Conservation (phyloP, 2,329 filamentous ascomycete species). For the Epichloe hybrida region DNA sequence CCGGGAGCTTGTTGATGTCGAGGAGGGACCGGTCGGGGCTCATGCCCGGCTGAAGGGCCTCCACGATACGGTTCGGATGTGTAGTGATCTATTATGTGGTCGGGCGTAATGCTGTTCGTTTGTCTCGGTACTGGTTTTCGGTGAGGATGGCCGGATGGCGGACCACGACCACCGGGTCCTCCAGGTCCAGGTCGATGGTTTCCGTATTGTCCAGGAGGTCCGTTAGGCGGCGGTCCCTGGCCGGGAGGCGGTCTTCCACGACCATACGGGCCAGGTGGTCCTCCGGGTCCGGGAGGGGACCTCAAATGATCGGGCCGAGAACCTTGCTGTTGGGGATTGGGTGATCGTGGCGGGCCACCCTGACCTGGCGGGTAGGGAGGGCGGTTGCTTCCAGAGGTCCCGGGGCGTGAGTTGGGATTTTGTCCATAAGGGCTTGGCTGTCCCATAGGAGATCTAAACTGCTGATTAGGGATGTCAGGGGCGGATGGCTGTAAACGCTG, state of each 20-base stretch:
- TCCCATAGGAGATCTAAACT: constrained; percentile 31
- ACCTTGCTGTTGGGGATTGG: constrained; percentile 16
- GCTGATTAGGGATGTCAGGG: constrained; percentile 25
- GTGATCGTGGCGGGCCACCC: constrained; percentile 13
- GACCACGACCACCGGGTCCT: constrained; percentile 11
- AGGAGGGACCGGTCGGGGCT: constrained; percentile 6
- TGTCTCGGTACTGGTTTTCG: constrained; percentile 17
- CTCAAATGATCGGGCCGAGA: constrained; percentile 13
- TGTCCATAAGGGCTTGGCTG: constrained; percentile 18
- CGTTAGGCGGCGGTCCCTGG: constrained; percentile 8
- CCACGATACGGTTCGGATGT: constrained; percentile 15
- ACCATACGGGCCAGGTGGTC: constrained; percentile 10
- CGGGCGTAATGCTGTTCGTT: constrained; percentile 19
- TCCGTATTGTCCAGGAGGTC: constrained; percentile 8
- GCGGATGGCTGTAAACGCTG: constrained; percentile 26
- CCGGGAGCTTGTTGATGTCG: constrained; percentile 13
- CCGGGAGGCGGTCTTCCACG: constrained; percentile 10
- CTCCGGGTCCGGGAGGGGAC: constrained; percentile 6
- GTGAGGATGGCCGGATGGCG: constrained; percentile 11
- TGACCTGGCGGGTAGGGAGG: constrained; percentile 16
- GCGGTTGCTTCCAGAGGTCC: constrained; percentile 19
- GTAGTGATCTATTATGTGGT: constrained; percentile 27
- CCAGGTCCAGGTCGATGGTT: constrained; percentile 15
- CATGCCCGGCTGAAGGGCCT: constrained; percentile 6
- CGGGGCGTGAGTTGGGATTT: constrained; percentile 18